Evolutionary conservation across 164 flowering plant genomes (phyloP).

Genomic region (Annona cherimola): DNA sequence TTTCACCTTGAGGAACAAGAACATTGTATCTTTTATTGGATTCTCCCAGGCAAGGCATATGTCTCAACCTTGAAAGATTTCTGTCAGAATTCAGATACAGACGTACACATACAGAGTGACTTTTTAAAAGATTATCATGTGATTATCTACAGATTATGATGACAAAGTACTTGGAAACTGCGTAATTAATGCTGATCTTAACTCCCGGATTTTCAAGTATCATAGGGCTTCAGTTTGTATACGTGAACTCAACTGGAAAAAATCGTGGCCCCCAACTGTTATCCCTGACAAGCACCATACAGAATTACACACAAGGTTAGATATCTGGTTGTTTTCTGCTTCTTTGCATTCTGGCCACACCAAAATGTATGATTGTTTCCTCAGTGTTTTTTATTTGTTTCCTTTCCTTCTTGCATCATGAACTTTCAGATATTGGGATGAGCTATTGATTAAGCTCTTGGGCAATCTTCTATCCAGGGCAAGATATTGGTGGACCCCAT

Average conservation of each 20-base stretch:
- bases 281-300: constrained; percentile 9
- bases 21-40: background rate
- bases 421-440: background rate
- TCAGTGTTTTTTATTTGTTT: too few relatives aligned
- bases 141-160: constrained; percentile 48
- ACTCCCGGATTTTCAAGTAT: constrained; percentile 34
- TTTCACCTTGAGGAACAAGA: background rate
- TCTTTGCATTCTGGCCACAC: background rate
- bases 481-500: constrained; percentile 52
- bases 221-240: constrained; percentile 46
- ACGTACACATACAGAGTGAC: background rate
- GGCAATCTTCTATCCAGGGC: constrained; percentile 10
- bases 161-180: constrained; percentile 70
- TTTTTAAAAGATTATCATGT: constrained; percentile 6
- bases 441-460: background rate
- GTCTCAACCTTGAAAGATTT: background rate
- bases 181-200: constrained; percentile 53
- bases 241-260: constrained; percentile 80
- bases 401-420: background rate
- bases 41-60: background rate
- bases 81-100: background rate
- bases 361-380: background rate
- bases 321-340: background rate
- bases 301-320: constrained; percentile 31
- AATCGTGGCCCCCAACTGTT: constrained; percentile 71